These are phyloP conservation scores for Neoboletus magnificus DNA, from an alignment of 768 basidiomycete species.

Conservation along the genomic window DNA sequence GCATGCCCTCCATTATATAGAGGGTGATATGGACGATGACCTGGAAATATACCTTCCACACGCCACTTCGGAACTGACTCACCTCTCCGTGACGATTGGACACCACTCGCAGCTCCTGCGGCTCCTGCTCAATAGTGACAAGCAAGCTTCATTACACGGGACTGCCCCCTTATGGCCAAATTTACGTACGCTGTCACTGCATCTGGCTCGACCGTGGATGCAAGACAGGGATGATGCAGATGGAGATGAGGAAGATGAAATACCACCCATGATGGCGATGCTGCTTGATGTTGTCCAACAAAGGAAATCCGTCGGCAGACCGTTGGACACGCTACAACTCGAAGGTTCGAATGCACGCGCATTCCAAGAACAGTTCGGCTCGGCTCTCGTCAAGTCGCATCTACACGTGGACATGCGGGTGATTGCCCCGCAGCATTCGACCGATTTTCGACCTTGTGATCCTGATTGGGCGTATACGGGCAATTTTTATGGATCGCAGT, in stretches of 20 bases:
- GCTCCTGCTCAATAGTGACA: slow-evolving; percentile 33
- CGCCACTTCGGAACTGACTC: slow-evolving; percentile 33
- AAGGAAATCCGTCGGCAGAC: slow-evolving; percentile 28
- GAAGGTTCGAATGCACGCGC: slow-evolving; percentile 21
- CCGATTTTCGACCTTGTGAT: slow-evolving; percentile 19
- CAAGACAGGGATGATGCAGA: slow-evolving; percentile 31
- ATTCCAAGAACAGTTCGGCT: slow-evolving; percentile 28
- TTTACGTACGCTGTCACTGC: slow-evolving; percentile 29
- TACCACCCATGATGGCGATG: slow-evolving; percentile 29
- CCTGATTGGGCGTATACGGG: slow-evolving; percentile 29
- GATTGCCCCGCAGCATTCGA: slow-evolving; percentile 10
- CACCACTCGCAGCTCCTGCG: slow-evolving; percentile 32
- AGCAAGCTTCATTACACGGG: slow-evolving; percentile 32
- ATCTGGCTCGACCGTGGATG: slow-evolving; percentile 27
- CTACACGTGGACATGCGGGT: slow-evolving; percentile 25
- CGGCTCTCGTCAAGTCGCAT: slow-evolving; percentile 26
- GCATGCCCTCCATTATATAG: slow-evolving; percentile 31
- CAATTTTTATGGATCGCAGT: slow-evolving; percentile 31
- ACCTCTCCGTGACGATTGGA: slow-evolving; percentile 34
- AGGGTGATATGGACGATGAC: slow-evolving; percentile 35
- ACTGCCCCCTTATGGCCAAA: slow-evolving; percentile 32
- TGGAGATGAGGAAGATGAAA: slow-evolving; percentile 32
- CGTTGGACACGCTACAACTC: slow-evolving; percentile 24
- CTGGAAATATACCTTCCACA: slow-evolving; percentile 33
- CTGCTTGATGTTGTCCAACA: slow-evolving; percentile 32